These are phyloP conservation scores for Podaxis sp. DNA, from an alignment of 768 basidiomycete species.

Conservation along the genomic window DNA sequence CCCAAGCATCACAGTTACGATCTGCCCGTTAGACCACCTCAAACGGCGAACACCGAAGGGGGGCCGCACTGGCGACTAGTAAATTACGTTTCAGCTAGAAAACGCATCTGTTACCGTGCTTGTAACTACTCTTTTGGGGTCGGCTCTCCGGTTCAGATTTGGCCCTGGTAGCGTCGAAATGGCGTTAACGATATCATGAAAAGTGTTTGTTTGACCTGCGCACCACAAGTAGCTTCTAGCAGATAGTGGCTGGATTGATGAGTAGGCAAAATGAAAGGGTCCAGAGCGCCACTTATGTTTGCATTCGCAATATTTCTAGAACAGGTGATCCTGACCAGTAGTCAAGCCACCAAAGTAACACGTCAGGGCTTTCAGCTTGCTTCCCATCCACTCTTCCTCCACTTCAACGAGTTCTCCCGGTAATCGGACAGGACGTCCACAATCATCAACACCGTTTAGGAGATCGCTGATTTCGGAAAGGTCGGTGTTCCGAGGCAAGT, in stretches of 20 bases:
- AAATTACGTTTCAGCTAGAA: background rate
- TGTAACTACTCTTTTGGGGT: background rate
- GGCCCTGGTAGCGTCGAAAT: background rate
- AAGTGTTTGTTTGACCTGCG: background rate
- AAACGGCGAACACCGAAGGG: too few species aligned
- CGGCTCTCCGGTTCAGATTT: background rate
- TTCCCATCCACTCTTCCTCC: constrained; percentile 96
- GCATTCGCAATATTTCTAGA: constrained; percentile 27
- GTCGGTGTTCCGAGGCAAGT: constrained; percentile 78
- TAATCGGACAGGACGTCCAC: background rate
- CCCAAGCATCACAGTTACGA: too few species aligned
- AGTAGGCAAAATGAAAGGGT: background rate
- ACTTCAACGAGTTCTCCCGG: constrained; percentile 71
- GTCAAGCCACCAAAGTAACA: constrained; percentile 91
- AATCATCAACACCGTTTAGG: constrained; percentile 16
- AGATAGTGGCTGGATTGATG: background rate
- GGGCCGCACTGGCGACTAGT: background rate
- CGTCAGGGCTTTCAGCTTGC: constrained; percentile 89
- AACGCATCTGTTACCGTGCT: background rate
- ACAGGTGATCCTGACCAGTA: constrained; percentile 63
- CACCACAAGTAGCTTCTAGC: background rate
- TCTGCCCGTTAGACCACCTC: too few species aligned
- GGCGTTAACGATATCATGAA: background rate
- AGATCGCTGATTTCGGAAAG: constrained; percentile 65
- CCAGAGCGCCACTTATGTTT: background rate